Evolutionary conservation across 257 asterid species (phyloP).

Genomic region (Apocynum venetum): DNA sequence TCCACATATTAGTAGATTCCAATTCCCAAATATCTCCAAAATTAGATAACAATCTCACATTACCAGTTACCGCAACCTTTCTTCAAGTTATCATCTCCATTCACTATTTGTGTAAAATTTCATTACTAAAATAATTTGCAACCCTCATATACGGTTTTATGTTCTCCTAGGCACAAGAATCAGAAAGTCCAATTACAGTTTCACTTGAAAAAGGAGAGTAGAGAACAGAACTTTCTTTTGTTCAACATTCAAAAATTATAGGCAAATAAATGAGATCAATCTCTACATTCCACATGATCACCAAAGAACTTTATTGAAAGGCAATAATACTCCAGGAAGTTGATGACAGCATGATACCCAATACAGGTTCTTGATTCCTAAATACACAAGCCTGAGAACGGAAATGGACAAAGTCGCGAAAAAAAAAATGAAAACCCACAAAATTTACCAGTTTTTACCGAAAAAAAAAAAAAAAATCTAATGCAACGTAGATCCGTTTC

Average conservation of each 20-base stretch:
- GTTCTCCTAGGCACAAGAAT: not conserved
- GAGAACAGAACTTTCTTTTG: not conserved
- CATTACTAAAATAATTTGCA: not conserved
- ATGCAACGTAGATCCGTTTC: not conserved
- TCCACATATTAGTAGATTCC: not conserved
- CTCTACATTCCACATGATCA: not conserved
- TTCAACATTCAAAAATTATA: not conserved
- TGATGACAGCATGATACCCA: not conserved
- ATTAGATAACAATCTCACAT: not conserved
- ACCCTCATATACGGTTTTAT: not conserved
- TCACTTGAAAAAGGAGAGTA: not conserved
- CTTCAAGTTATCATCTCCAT: not conserved
- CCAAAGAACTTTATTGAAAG: too few species aligned
- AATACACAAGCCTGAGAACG: not conserved
- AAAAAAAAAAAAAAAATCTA: not conserved
- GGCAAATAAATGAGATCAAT: not conserved
- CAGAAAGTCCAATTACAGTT: not conserved
- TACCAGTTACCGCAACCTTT: not conserved
- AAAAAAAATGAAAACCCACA: not conserved
- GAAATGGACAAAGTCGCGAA: too few species aligned
- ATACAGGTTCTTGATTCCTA: not conserved
- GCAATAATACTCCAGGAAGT: not conserved
- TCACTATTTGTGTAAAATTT: not conserved
- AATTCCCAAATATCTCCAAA: too few species aligned
- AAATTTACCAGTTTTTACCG: not conserved